A percentile compares a stretch with the other conserved stretches of the same genome.
Conservation (phyloP, 345 rosid genomes). For the Trapa incisa region DNA sequence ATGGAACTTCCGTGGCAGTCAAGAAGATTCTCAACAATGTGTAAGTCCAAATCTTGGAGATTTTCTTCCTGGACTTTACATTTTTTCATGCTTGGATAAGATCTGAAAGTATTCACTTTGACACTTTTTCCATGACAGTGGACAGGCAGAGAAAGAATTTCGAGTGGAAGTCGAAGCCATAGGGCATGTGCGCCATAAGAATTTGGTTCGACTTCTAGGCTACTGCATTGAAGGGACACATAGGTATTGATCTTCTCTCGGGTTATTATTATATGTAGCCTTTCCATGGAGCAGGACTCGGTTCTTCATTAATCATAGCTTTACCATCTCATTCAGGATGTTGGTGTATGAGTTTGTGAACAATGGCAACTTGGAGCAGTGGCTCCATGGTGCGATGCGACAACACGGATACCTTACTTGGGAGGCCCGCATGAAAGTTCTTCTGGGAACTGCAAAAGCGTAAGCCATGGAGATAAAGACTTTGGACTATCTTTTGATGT, state of each 20-base stretch:
- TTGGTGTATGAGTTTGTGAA: constrained; percentile 72
- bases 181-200: constrained; percentile 78
- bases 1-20: constrained; percentile 64
- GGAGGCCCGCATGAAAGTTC: constrained; percentile 74
- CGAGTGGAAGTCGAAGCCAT: constrained; percentile 76
- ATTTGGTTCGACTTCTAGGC: constrained; percentile 75
- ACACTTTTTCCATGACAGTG: constrained; percentile 24
- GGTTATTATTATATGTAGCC: background rate
- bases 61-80: background rate
- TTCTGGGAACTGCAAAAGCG: constrained; percentile 85
- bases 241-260: constrained; percentile 21
- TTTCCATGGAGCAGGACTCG: background rate
- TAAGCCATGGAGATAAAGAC: constrained; percentile 21
- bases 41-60: constrained; percentile 25
- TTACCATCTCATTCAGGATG: constrained; percentile 26
- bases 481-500: background rate
- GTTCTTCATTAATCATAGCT: background rate
- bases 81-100: background rate
- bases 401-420: constrained; percentile 74
- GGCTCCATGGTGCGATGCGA: constrained; percentile 83
- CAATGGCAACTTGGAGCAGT: constrained; percentile 78
- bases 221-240: constrained; percentile 74
- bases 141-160: constrained; percentile 83
- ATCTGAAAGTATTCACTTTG: background rate
- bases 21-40: constrained; percentile 63